phyloP scores from a whole-genome alignment of 73 alveolate genomes.

The Symbiodinium natans region DNA sequence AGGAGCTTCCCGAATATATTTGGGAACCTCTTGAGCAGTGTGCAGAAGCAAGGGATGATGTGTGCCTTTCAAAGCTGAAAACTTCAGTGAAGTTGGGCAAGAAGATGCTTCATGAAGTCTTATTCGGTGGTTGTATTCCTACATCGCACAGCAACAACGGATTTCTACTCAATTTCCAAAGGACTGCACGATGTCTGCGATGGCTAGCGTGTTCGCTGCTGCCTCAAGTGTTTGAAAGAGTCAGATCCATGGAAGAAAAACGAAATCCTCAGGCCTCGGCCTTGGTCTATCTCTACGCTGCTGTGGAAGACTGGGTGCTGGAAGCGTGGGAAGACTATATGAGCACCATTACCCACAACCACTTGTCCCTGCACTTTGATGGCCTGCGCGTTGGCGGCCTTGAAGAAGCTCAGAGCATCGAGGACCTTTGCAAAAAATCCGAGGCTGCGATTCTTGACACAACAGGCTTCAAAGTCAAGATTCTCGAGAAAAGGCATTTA shows the following conservation, averaged over 20 bases:
- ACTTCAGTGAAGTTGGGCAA: not conserved
- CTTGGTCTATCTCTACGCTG: not conserved
- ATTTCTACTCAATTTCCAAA: not conserved
- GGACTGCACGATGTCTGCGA: not conserved
- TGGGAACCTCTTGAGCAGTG: not conserved
- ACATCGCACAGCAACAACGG: not conserved
- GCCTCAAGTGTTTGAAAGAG: not conserved
- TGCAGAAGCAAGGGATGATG: not conserved
- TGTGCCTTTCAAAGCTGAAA: not conserved
- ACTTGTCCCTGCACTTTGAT: not conserved
- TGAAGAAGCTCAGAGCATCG: not conserved
- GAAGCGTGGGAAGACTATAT: not conserved
- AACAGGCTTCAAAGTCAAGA: not conserved
- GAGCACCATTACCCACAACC: not conserved
- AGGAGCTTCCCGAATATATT: not conserved
- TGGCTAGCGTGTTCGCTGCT: too few relatives aligned
- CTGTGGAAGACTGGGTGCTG: not conserved
- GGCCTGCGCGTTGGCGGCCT: not conserved
- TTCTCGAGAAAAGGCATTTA: not conserved
- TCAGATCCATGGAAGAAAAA: not conserved
- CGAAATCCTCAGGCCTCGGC: not conserved
- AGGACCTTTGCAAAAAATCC: not conserved
- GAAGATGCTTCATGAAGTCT: too few relatives aligned
- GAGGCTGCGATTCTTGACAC: not conserved
- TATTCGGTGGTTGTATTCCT: not conserved